These are phyloP conservation scores for Handroanthus guayacan DNA, from an alignment of 257 asterid species.

Conservation along the genomic window DNA sequence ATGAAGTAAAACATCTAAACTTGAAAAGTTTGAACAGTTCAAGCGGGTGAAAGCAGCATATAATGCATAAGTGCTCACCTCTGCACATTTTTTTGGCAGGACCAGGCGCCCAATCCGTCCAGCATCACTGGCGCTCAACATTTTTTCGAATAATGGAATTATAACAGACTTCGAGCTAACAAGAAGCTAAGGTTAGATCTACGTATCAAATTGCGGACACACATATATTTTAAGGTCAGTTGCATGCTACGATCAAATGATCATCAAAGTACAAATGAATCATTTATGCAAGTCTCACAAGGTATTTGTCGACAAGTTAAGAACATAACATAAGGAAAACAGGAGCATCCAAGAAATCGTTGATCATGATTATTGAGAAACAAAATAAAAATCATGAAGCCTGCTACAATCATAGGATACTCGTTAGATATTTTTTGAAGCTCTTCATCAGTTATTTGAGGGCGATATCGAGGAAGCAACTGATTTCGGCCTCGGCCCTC, in stretches of 20 bases:
- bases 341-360: background rate
- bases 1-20: constrained; percentile 21
- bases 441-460: constrained; percentile 68
- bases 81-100: constrained; percentile 95
- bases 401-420: constrained; percentile 65
- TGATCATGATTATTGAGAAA: constrained; percentile 32
- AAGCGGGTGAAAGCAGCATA: constrained; percentile 31
- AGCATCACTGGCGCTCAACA: constrained; percentile 95
- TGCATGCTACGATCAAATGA: constrained; percentile 23
- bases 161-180: constrained; percentile 71
- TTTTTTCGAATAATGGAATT: constrained; percentile 91
- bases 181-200: constrained; percentile 63
- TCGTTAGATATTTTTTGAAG: constrained; percentile 69
- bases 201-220: constrained; percentile 31
- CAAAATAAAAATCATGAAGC: constrained; percentile 26
- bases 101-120: constrained; percentile 93
- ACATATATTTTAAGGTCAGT: constrained; percentile 27
- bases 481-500: constrained; percentile 66
- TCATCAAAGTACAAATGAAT: constrained; percentile 27
- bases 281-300: constrained; percentile 27
- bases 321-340: constrained; percentile 22
- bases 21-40: constrained; percentile 4
- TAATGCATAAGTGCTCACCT: constrained; percentile 61
- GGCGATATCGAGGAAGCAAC: constrained; percentile 76
- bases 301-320: constrained; percentile 10